These are phyloP conservation scores for Fusarium dimerum DNA, from an alignment of 2,329 filamentous ascomycete species.

Conservation along the genomic window DNA sequence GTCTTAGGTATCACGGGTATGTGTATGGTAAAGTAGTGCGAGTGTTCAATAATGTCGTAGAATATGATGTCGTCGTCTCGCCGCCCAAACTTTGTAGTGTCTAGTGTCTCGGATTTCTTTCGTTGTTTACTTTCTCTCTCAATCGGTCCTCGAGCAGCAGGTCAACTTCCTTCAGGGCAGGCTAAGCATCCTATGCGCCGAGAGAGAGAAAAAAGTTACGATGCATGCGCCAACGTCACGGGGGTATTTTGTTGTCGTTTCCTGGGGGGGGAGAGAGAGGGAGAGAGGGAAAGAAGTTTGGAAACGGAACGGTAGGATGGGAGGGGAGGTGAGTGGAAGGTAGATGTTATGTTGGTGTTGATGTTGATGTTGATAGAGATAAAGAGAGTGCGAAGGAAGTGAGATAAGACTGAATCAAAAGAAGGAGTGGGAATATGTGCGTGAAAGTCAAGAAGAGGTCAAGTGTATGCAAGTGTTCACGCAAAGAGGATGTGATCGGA, in stretches of 20 bases:
- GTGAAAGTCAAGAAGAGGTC: neutral
- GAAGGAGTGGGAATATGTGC: slow-evolving; percentile 11
- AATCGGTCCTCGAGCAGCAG: slow-evolving; percentile 27
- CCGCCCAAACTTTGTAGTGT: slow-evolving; percentile 12
- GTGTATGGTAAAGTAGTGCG: slow-evolving; percentile 3
- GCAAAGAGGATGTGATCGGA: slow-evolving; percentile 7
- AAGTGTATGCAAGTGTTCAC: slow-evolving; percentile 23
- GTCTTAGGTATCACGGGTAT: slow-evolving; percentile 11
- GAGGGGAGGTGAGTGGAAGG: neutral
- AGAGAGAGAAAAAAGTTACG: slow-evolving; percentile 14
- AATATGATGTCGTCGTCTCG: slow-evolving; percentile 13
- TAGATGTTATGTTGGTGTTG: too few relatives aligned
- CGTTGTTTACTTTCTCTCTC: slow-evolving; percentile 32
- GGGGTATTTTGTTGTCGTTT: neutral
- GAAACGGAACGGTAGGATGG: slow-evolving; percentile 1
- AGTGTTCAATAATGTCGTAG: slow-evolving; percentile 9
- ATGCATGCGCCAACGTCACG: slow-evolving; percentile 20
- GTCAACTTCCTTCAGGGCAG: slow-evolving; percentile 19
- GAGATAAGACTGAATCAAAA: slow-evolving; percentile 22
- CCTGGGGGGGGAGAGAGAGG: too few relatives aligned
- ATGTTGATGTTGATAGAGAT: too few relatives aligned
- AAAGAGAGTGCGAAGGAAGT: slow-evolving; percentile 18
- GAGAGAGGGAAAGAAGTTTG: slow-evolving; percentile 8
- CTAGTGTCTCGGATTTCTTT: slow-evolving; percentile 4
- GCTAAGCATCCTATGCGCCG: slow-evolving; percentile 28